These are phyloP conservation scores for Comarum palustre DNA, from an alignment of 306 rosid species.

Conservation along the genomic window DNA sequence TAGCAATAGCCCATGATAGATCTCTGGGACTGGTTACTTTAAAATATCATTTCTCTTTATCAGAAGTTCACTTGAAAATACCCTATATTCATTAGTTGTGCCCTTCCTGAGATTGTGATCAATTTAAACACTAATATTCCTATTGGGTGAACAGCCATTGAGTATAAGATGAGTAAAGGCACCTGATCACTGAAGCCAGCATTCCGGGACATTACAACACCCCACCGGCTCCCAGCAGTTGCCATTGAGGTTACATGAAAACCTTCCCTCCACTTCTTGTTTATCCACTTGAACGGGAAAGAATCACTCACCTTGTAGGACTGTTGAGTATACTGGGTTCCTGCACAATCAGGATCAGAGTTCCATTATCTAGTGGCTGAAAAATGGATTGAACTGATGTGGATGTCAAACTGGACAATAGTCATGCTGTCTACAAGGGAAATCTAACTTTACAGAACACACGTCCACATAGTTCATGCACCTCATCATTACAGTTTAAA, in stretches of 20 bases:
- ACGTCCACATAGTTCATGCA: background rate
- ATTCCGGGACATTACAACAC: conserved; percentile 95
- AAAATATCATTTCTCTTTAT: background rate
- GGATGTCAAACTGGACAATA: background rate
- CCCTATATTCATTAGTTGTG: background rate
- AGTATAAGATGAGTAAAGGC: background rate
- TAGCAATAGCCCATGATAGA: background rate
- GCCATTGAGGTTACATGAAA: conserved; percentile 98
- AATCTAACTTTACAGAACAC: background rate
- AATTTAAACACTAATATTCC: background rate
- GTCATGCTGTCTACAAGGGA: background rate
- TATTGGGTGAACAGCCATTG: background rate
- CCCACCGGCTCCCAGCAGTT: conserved; percentile 96
- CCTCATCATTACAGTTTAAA: background rate
- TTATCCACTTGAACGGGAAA: conserved; percentile 96
- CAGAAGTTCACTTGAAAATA: background rate
- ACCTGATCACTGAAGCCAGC: conserved; percentile 96
- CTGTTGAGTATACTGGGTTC: conserved; percentile 88
- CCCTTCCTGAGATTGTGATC: background rate
- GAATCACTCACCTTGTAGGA: conserved; percentile 99
- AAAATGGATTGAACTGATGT: background rate
- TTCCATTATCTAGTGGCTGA: background rate
- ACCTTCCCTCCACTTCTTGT: conserved; percentile 97
- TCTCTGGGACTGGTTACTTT: background rate
- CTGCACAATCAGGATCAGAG: conserved; percentile 35